Evolutionary conservation across 2,329 filamentous ascomycete genomes (phyloP), one percentile per base, ranked within the genome.

Genomic region (Paraconiothyrium sp.): DNA sequence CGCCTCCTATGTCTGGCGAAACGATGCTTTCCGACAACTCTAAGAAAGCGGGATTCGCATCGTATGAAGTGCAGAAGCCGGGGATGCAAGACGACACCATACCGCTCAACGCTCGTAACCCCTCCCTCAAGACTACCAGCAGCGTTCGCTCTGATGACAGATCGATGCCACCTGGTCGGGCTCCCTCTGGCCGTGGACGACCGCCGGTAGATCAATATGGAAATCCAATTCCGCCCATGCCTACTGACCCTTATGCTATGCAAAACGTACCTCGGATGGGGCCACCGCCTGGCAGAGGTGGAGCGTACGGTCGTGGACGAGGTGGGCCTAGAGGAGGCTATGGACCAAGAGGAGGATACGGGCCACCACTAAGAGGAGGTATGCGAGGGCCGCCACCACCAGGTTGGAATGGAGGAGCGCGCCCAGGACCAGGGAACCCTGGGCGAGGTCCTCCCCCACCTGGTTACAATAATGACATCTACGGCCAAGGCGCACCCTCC

Each of bases 41-140:
- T 9, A 80, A 84, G 54, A 82, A 82, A 32, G 75, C 79, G 2
- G 80, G 83, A 13, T 88, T 90, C 75, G 86, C 89, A 3, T 84
- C 89, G 0, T 93, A 88, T 67, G 91, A 93, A 67, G 72, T 79
- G 60, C 81, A 83, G 62, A 86, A 86, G 71, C 86, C 85, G 68
- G 85, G 89, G 35, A 86, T 87, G 43, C 69, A 74, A 49, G 91
- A 93, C 67, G 91, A 93, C 75, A 86, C 86, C 58, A 86, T 90
- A 16, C 91, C 91, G 0, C 80, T 93, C 61, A 94, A 91, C 20
- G 83, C 86, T 8, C 83, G 85, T 54, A 89, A 88, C 58, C 88
- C 89, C 2, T 86, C 86, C 20, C 84, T 89, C 43, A 82, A 83
- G 67, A 87, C 85, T 3, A 84, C 83, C 22, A 85, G 81, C 65